Conservation (phyloP, 306 rosid genomes). For the barrel medic (Medicago truncatula) region MtrunA17r5.0-ANR NC_053048.1:4115001-4115500, state of each 20-base stretch:
- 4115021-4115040: too few relatives aligned
- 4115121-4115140: slow-evolving; percentile 79
- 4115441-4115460: neutral
- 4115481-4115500: too few relatives aligned
- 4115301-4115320: neutral
- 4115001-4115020: too few relatives aligned
- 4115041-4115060: too few relatives aligned
- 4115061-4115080: too few relatives aligned
- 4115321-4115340: neutral
- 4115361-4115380: neutral
- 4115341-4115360: neutral
- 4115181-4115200: slow-evolving; percentile 86
- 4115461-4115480: neutral
- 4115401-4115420: neutral
- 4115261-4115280: slow-evolving; percentile 33
- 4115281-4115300: slow-evolving; percentile 5
- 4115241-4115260: slow-evolving; percentile 40
- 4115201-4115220: slow-evolving; percentile 89
- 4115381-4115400: neutral
- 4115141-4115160: slow-evolving; percentile 93
- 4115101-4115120: slow-evolving; percentile 58
- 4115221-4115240: slow-evolving; percentile 81
- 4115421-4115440: neutral
- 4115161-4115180: slow-evolving; percentile 83
- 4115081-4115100: too few relatives aligned